phyloP scores from a whole-genome alignment of 306 rosid genomes.

The Vigna angularis region DNA sequence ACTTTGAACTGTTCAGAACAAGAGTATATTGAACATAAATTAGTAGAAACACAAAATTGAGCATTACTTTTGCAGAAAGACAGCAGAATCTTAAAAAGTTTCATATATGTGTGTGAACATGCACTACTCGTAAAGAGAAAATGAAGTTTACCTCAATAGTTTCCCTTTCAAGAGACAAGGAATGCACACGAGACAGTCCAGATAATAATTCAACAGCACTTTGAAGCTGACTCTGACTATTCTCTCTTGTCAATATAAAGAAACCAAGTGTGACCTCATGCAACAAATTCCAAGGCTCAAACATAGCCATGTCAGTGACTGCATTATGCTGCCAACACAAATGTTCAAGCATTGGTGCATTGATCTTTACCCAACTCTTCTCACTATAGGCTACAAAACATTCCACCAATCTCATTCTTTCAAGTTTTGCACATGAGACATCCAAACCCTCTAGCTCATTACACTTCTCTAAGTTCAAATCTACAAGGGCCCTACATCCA shows the following conservation, averaged over 20 bases:
- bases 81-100: neutral
- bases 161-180: constrained; percentile 57
- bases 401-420: constrained; percentile 46
- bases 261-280: constrained; percentile 63
- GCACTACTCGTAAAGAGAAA: neutral
- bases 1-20: no score
- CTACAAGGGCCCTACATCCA: constrained; percentile 56
- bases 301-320: constrained; percentile 44
- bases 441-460: constrained; percentile 62
- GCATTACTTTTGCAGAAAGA: neutral
- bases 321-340: constrained; percentile 67
- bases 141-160: constrained; percentile 66
- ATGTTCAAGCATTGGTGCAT: constrained; percentile 54
- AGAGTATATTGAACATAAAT: no score
- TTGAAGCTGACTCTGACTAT: constrained; percentile 53
- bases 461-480: constrained; percentile 63
- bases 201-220: constrained; percentile 60
- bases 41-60: neutral
- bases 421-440: constrained; percentile 53
- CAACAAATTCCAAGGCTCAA: constrained; percentile 52
- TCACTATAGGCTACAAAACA: constrained; percentile 61
- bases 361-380: constrained; percentile 62
- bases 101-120: neutral
- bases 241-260: constrained; percentile 46
- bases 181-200: constrained; percentile 59